Evolutionary conservation across 441 rosid genomes (phyloP), one percentile per base, ranked within the genome.

Genomic region (Gossypium laxum): DNA sequence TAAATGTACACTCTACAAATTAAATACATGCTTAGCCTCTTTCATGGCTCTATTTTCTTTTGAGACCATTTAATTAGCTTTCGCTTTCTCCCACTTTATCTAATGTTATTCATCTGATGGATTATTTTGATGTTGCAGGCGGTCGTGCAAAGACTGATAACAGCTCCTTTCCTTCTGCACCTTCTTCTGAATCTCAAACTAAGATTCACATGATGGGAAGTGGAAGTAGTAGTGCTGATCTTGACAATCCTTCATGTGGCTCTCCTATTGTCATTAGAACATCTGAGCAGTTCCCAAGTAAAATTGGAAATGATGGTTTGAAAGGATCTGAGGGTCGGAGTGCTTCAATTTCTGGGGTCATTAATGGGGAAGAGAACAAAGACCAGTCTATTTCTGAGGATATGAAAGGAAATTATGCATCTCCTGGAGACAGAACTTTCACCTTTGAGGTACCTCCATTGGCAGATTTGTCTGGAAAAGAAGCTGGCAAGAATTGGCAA

Each of bases 381-480:
- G 59, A 67, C 17, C 65, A 38, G 19, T 62, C 78, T 70, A 38
- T 62, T 79, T 76, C 87, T 70, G 69, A 69, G 38, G 80, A 83
- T 76, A 63, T 76, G 55, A 80, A 82, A 58, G 83, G 72, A 77
- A 83, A 57, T 55, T 78, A 78, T 77, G 70, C 80, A 32, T 69
- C 84, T 47, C 78, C 84, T 61, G 84, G 83, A 79, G 93, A 82
- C 14, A 78, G 73, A 71, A 85, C 83, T 77, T 79, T 85, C 79
- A 88, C 88, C 52, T 85, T 86, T 71, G 86, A 85, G 80, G 85
- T 85, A 22, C 74, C 61, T 67, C 72, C 85, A 22, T 45, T 76
- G 69, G 77, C 73, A 22, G 76, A 57, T 70, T 21, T 69, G 30
- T 78, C 87, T 63, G 63, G 26, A 58, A 79, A 15, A 24, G 86